Conservation (phyloP, 257 asterid genomes). For the Scutellaria minor region DNA sequence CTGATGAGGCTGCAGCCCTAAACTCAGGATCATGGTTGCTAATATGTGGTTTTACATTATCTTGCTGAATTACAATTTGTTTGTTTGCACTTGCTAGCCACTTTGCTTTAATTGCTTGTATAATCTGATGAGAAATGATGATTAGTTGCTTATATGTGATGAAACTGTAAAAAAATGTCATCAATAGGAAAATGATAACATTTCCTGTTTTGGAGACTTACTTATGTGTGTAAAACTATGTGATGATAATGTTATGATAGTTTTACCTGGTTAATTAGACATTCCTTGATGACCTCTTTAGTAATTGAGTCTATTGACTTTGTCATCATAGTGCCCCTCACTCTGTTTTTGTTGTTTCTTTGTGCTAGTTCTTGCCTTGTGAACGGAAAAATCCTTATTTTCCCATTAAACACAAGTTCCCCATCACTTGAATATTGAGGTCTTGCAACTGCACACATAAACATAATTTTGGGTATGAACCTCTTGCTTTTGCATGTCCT, state of each 20-base stretch:
- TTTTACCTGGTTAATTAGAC: not conserved
- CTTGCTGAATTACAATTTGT: not conserved
- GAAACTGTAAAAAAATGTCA: not conserved
- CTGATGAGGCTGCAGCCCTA: not conserved
- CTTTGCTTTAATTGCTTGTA: not conserved
- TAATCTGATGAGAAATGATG: not conserved
- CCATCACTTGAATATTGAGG: not conserved
- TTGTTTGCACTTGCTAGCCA: not conserved
- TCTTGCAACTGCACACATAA: not conserved
- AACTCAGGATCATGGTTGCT: not conserved
- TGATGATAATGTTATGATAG: not conserved
- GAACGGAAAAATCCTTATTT: not conserved
- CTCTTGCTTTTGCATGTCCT: not conserved
- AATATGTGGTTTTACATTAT: not conserved
- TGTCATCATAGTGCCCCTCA: not conserved
- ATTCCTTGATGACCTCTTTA: not conserved
- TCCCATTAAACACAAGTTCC: not conserved
- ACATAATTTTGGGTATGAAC: not conserved
- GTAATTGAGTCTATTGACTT: not conserved
- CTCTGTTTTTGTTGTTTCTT: not conserved
- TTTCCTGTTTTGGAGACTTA: not conserved
- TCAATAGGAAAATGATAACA: not conserved
- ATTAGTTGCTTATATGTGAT: too few relatives aligned
- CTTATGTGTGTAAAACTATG: not conserved
- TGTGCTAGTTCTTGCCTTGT: not conserved